These are phyloP conservation scores for Volvox reticuliferus DNA, from an alignment of 139 green algal species.

Conservation along the genomic window DNA sequence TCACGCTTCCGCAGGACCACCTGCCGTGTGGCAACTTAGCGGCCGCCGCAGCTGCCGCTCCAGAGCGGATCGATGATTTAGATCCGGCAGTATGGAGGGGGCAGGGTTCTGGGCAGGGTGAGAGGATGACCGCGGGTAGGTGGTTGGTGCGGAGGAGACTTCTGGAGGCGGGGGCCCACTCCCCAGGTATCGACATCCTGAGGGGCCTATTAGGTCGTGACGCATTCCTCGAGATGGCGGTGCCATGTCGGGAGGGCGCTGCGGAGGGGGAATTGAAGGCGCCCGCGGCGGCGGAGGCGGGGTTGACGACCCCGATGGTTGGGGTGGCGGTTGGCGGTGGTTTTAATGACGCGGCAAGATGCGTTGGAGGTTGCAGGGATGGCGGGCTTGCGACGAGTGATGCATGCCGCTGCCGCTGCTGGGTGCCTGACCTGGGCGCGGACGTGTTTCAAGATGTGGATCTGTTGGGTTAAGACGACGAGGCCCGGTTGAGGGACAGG, in stretches of 20 bases:
- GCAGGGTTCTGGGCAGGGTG: too few relatives aligned
- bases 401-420: background rate
- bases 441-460: conserved; percentile 23
- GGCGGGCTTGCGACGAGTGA: background rate
- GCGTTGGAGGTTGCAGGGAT: background rate
- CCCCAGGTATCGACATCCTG: conserved; percentile 15
- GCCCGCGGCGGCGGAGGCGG: background rate
- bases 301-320: background rate
- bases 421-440: conserved; percentile 27
- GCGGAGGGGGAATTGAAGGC: too few relatives aligned
- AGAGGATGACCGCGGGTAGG: background rate
- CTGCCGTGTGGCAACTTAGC: background rate
- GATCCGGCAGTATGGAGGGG: background rate
- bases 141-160: conserved; percentile 11
- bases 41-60: too few relatives aligned
- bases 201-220: conserved; percentile 6
- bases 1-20: background rate
- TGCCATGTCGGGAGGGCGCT: background rate
- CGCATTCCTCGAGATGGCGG: conserved; percentile 9
- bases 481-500: too few relatives aligned
- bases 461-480: background rate
- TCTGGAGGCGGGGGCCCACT: conserved; percentile 38
- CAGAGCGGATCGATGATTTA: background rate
- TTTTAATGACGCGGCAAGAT: too few relatives aligned
- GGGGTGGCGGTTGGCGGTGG: too few relatives aligned